These are phyloP conservation scores for Saturnispora silvae DNA, from an alignment of 805 yeast genomes.

Conservation along the genomic window DNA sequence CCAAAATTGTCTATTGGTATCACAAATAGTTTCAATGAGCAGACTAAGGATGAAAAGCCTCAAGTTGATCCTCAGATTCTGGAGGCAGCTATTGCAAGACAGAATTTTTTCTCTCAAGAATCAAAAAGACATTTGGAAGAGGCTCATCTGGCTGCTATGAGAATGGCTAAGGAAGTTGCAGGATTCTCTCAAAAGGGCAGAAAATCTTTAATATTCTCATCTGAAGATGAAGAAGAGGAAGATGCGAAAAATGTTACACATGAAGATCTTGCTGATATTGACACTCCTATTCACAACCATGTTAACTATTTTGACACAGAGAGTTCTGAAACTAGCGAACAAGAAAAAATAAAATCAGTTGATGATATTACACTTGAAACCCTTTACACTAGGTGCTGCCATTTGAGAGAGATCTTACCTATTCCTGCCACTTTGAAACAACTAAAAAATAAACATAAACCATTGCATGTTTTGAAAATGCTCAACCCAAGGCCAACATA, in stretches of 20 bases:
- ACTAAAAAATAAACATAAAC: slow-evolving; percentile 38
- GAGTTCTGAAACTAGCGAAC: slow-evolving; percentile 2
- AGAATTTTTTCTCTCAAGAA: slow-evolving; percentile 42
- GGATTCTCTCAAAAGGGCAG: slow-evolving; percentile 30
- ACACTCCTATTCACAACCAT: slow-evolving; percentile 52
- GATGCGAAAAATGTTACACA: slow-evolving; percentile 2
- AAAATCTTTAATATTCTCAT: slow-evolving; percentile 15
- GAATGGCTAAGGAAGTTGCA: slow-evolving; percentile 57
- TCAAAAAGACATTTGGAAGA: slow-evolving; percentile 66
- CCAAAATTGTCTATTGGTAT: slow-evolving; percentile 62
- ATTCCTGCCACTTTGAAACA: slow-evolving; percentile 45
- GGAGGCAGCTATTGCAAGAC: slow-evolving; percentile 48
- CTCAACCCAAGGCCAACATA: slow-evolving; percentile 50
- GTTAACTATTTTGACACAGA: slow-evolving; percentile 25
- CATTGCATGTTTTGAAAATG: slow-evolving; percentile 44
- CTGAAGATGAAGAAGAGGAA: slow-evolving; percentile 18
- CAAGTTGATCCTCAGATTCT: slow-evolving; percentile 38
- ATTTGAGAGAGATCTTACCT: slow-evolving; percentile 37
- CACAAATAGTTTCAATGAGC: slow-evolving; percentile 34
- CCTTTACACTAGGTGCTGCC: slow-evolving; percentile 41
- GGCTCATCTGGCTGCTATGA: slow-evolving; percentile 61
- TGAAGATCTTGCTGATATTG: slow-evolving; percentile 37
- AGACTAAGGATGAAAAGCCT: slow-evolving; percentile 19
- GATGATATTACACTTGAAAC: slow-evolving; percentile 33
- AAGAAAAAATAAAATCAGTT: slow-evolving; percentile 20